A percentile compares a stretch with the other conserved stretches of the same genome.
These are phyloP conservation scores for Melastoma candidum DNA, from an alignment of 441 rosid genomes.

Conservation along the genomic window DNA sequence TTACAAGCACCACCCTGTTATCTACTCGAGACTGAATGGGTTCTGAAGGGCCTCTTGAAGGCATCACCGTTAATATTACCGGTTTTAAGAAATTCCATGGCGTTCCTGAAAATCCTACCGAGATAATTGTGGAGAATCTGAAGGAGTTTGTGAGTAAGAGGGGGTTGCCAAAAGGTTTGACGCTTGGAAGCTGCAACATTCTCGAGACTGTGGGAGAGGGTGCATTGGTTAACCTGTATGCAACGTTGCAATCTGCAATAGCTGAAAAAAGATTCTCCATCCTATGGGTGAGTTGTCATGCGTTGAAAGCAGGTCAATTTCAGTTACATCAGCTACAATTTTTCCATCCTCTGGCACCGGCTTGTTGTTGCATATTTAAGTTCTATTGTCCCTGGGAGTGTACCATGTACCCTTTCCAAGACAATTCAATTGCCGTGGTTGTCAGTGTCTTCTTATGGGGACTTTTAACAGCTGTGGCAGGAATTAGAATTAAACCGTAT, in stretches of 20 bases:
- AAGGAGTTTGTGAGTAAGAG: slow-evolving; percentile 32
- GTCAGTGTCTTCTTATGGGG: too few species aligned
- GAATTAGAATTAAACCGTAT: too few species aligned
- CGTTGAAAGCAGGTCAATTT: slow-evolving; percentile 30
- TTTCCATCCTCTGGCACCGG: too few species aligned
- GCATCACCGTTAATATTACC: slow-evolving; percentile 42
- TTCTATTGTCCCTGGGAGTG: too few species aligned
- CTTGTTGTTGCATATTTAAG: too few species aligned
- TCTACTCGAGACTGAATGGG: slow-evolving; percentile 25
- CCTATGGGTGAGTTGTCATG: slow-evolving; percentile 25
- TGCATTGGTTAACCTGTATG: slow-evolving; percentile 33
- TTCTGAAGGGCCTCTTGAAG: slow-evolving; percentile 41
- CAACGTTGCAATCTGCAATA: slow-evolving; percentile 40
- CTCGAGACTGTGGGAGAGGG: slow-evolving; percentile 58
- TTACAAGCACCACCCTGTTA: too few species aligned
- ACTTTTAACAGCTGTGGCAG: too few species aligned
- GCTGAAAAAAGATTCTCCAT: slow-evolving; percentile 13
- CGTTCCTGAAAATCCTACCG: slow-evolving; percentile 52
- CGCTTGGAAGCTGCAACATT: slow-evolving; percentile 40
- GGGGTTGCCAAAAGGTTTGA: slow-evolving; percentile 44
- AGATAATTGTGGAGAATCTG: slow-evolving; percentile 38
- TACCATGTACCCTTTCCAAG: too few species aligned
- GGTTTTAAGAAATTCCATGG: slow-evolving; percentile 61
- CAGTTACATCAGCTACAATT: not conserved
- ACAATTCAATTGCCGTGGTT: too few species aligned